Conservation (phyloP, 2,329 filamentous ascomycete species). For the Apiospora saccharicola region DNA sequence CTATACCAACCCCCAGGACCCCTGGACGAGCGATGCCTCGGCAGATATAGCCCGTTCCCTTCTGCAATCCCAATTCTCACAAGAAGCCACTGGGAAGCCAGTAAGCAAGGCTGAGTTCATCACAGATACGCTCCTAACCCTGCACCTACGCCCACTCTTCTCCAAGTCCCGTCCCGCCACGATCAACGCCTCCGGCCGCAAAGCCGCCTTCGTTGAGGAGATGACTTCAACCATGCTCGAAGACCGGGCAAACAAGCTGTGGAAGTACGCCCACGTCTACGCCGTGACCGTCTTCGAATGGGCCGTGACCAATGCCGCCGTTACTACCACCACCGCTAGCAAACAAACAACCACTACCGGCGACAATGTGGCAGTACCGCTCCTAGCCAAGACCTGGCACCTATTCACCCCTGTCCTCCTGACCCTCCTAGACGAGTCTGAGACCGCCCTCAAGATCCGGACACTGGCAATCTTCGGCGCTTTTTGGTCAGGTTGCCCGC, state of each 20-base stretch:
- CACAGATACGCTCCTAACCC: slow-evolving; percentile 63
- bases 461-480: slow-evolving; percentile 62
- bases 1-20: slow-evolving; percentile 36
- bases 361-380: background rate
- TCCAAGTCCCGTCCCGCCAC: slow-evolving; percentile 58
- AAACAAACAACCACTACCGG: background rate
- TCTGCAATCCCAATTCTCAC: slow-evolving; percentile 29
- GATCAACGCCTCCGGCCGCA: slow-evolving; percentile 65
- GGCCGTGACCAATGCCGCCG: slow-evolving; percentile 51
- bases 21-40: slow-evolving; percentile 35
- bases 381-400: slow-evolving; percentile 68
- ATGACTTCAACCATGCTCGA: slow-evolving; percentile 47
- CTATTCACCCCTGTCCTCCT: slow-evolving; percentile 74
- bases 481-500: slow-evolving; percentile 64
- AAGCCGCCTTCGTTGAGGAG: slow-evolving; percentile 54
- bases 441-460: slow-evolving; percentile 57
- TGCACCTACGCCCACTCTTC: slow-evolving; percentile 74
- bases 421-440: slow-evolving; percentile 70
- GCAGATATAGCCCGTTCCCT: slow-evolving; percentile 30
- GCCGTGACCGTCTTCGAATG: slow-evolving; percentile 67
- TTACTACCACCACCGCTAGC: background rate
- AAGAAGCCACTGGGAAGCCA: background rate
- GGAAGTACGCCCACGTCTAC: slow-evolving; percentile 64
- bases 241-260: slow-evolving; percentile 56
- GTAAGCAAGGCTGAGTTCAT: slow-evolving; percentile 47